A percentile compares a stretch with the other conserved stretches of the same genome.
phyloP scores from a whole-genome alignment of 768 basidiomycete species.

The Mycena latifolia region DNA sequence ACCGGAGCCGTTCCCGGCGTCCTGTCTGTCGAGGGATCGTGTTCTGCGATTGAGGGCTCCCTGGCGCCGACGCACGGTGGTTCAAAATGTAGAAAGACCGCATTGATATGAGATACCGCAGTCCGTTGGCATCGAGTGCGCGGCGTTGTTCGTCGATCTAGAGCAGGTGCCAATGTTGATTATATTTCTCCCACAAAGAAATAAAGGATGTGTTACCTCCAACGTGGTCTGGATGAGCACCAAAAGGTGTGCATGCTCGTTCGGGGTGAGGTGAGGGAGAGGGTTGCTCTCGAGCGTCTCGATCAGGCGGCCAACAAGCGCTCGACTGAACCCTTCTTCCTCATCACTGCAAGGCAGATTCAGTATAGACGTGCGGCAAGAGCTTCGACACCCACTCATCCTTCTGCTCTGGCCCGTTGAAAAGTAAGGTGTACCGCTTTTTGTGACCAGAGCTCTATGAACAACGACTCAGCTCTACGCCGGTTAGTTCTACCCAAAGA shows the following conservation, averaged over 20 bases:
- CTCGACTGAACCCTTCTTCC: slow-evolving; percentile 70
- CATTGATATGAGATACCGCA: slow-evolving; percentile 94
- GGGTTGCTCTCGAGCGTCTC: slow-evolving; percentile 72
- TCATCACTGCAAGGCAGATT: slow-evolving; percentile 41
- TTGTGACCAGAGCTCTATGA: slow-evolving; percentile 38
- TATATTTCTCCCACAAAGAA: background rate
- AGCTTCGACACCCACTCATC: slow-evolving; percentile 57
- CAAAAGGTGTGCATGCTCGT: slow-evolving; percentile 87
- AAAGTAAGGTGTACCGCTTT: slow-evolving; percentile 66
- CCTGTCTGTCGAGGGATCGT: slow-evolving; percentile 60
- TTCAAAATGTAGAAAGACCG: slow-evolving; percentile 92
- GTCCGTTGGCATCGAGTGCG: slow-evolving; percentile 92
- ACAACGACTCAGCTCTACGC: background rate
- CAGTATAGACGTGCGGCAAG: background rate
- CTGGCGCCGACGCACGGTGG: slow-evolving; percentile 65
- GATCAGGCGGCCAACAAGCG: slow-evolving; percentile 71
- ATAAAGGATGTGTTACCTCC: slow-evolving; percentile 63
- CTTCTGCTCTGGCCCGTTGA: slow-evolving; percentile 56
- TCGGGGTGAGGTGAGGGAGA: slow-evolving; percentile 77
- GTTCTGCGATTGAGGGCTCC: slow-evolving; percentile 59
- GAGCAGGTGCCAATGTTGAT: background rate
- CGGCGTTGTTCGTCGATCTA: slow-evolving; percentile 92
- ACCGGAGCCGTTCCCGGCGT: slow-evolving; percentile 83
- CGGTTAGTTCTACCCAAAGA: background rate
- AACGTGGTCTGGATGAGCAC: slow-evolving; percentile 90